Percentiles rank a stretch among this genome's conserved stretches.
Evolutionary conservation across 2,329 filamentous ascomycete species (phyloP).

Genomic region (Ilyonectria robusta): DNA sequence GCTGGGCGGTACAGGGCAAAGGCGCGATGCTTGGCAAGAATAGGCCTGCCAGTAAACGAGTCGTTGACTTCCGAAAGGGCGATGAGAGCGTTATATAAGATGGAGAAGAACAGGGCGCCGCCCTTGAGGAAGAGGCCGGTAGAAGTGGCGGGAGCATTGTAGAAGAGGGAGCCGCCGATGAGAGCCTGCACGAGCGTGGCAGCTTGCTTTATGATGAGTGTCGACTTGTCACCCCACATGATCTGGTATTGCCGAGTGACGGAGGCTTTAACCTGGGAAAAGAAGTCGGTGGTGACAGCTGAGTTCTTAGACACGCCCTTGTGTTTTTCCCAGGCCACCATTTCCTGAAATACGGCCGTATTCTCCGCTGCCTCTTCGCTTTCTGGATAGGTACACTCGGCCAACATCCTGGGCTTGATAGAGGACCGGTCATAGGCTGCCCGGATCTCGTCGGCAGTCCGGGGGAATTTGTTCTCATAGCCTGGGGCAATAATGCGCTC

Average conservation of each 20-base stretch:
- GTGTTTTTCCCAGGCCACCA: conserved; percentile 66
- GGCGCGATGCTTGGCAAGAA: conserved; percentile 71
- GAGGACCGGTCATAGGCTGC: conserved; percentile 66
- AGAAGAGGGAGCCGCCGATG: conserved; percentile 77
- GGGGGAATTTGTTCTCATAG: conserved; percentile 59
- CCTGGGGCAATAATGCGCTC: conserved; percentile 73
- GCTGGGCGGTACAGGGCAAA: conserved; percentile 72
- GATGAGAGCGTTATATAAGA: conserved; percentile 74
- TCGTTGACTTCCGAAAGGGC: conserved; percentile 77
- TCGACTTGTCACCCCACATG: conserved; percentile 74
- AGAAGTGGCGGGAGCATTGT: conserved; percentile 70
- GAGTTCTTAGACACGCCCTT: conserved; percentile 62
- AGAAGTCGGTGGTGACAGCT: conserved; percentile 69
- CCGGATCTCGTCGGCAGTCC: conserved; percentile 61
- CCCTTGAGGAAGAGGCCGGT: conserved; percentile 75
- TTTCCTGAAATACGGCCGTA: conserved; percentile 69
- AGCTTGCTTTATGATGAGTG: conserved; percentile 73
- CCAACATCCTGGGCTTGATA: conserved; percentile 64
- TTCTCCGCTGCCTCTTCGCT: conserved; percentile 62
- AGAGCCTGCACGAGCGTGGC: conserved; percentile 72
- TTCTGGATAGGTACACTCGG: conserved; percentile 70
- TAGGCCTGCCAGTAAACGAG: conserved; percentile 71
- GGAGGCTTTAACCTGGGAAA: conserved; percentile 68
- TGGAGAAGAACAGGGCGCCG: conserved; percentile 75
- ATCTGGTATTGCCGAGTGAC: conserved; percentile 75